These are phyloP conservation scores for Amanita pallidorosea DNA, from an alignment of 768 basidiomycete species.

Conservation along the genomic window DNA sequence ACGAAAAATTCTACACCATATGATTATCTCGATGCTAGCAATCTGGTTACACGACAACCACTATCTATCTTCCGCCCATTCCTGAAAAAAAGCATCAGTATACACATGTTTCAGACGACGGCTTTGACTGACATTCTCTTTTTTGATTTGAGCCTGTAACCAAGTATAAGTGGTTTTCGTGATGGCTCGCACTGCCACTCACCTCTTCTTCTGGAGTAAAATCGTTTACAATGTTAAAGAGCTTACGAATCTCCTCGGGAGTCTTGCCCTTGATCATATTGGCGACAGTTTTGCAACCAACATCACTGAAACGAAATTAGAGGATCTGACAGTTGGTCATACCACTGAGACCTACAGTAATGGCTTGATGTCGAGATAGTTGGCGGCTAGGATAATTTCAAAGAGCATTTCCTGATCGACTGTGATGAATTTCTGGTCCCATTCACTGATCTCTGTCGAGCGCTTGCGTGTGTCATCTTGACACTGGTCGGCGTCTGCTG, in stretches of 20 bases:
- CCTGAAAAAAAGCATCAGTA: conserved; percentile 31
- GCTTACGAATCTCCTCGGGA: conserved; percentile 96
- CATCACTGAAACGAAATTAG: conserved; percentile 48
- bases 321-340: conserved; percentile 2
- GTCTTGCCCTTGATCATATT: conserved; percentile 99
- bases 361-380: conserved; percentile 99
- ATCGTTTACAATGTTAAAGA: conserved; percentile 97
- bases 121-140: conserved; percentile 77
- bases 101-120: conserved; percentile 1
- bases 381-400: conserved; percentile 98
- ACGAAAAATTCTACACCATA: not conserved
- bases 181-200: conserved; percentile 10
- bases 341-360: conserved; percentile 63
- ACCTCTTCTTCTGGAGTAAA: conserved; percentile 99
- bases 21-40: not conserved
- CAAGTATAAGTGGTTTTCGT: not conserved
- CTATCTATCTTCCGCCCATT: conserved; percentile 93
- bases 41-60: conserved; percentile 13
- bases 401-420: conserved; percentile 99
- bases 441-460: conserved; percentile 97
- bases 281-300: conserved; percentile 97
- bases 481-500: conserved; percentile 65
- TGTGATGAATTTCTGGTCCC: conserved; percentile 98
- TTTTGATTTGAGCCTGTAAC: conserved; percentile 89
- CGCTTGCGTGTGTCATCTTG: conserved; percentile 95